Evolutionary conservation across 192 early-diverging fungal species (phyloP), one percentile per base, ranked within the genome.

Genomic region (Umbelopsis sp.): DNA sequence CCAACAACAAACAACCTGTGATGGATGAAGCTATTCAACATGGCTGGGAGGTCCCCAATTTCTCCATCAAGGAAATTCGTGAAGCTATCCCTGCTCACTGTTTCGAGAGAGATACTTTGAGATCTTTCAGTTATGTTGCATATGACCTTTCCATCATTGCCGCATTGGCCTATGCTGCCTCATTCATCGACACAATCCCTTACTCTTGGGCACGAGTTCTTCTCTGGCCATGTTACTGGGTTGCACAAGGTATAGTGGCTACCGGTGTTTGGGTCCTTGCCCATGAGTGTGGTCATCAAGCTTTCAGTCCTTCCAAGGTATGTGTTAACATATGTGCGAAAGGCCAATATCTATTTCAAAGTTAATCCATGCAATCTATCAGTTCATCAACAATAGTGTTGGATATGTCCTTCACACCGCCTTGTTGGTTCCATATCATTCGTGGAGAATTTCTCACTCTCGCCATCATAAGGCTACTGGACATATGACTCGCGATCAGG

Each of bases 251-350:
- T 41, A 82, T 92, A 46, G 91, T 95, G 8, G 81, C 87, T 71
- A 96, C 94, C 33, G 96, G 96, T 33, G 47, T 95, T 48, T 98
- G 96, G 96, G 93, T 94, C 20, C 81, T 91, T 53, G 91, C 88
- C 37, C 90, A 96, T 74, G 96, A 98, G 80, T 98, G 96, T 72
- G 96, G 96, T 25, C 97, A 98, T 71, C 91, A 91, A 53, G 86
- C 90, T 3, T 98, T 96, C 84, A 94, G 93, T n/a, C 83, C 90
- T 44, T 89, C 90, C 82, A 87, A 86, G 64, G 83, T 75, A 75
- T 61, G 65, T 13, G 2, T 27, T 15, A 15, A 35, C n/a, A 35
- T 30, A 35, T 35, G 18, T 3, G 4, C 52, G 4, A 58, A 13
- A 10, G 12, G 0, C 2, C 27, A 25, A 33, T 61, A 1, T 18